A percentile compares a stretch with the other conserved stretches of the same genome.
Evolutionary conservation across 208 protist species (phyloP).

Genomic region (Borovskyia barvae): DNA sequence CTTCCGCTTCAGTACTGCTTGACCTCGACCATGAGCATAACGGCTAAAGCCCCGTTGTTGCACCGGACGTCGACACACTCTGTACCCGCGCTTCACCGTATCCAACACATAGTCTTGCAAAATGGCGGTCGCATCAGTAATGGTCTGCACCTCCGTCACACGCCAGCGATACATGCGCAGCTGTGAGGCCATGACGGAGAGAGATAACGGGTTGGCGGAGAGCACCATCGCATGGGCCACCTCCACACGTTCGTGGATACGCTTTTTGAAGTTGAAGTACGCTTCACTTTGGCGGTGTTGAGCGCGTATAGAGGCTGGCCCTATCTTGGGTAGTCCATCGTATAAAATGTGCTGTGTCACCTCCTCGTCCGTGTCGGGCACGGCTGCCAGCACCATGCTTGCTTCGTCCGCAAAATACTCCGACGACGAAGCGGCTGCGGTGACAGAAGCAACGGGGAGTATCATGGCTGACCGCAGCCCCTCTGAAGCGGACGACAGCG

Average conservation of each 20-base stretch:
- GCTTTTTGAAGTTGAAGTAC: slow-evolving; percentile 47
- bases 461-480: too few species aligned
- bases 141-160: slow-evolving; percentile 71
- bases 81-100: slow-evolving; percentile 39
- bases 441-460: too few species aligned
- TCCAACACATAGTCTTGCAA: slow-evolving; percentile 54
- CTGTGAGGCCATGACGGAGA: slow-evolving; percentile 80
- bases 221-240: slow-evolving; percentile 52
- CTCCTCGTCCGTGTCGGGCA: slow-evolving; percentile 16
- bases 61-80: slow-evolving; percentile 26
- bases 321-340: slow-evolving; percentile 31
- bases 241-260: slow-evolving; percentile 50
- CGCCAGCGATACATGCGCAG: slow-evolving; percentile 83
- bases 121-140: slow-evolving; percentile 47
- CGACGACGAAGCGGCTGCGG: too few species aligned
- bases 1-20: slow-evolving; percentile 17
- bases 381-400: too few species aligned
- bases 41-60: slow-evolving; percentile 25
- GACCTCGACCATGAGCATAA: slow-evolving; percentile 34
- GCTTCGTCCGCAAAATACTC: too few species aligned
- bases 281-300: slow-evolving; percentile 55
- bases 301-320: not conserved
- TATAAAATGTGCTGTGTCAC: slow-evolving; percentile 35
- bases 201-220: slow-evolving; percentile 75
- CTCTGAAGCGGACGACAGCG: too few species aligned